A percentile compares a stretch with the other conserved stretches of the same genome.
Conservation (phyloP, 257 asterid species). For the Phtheirospermum japonicum region DNA sequence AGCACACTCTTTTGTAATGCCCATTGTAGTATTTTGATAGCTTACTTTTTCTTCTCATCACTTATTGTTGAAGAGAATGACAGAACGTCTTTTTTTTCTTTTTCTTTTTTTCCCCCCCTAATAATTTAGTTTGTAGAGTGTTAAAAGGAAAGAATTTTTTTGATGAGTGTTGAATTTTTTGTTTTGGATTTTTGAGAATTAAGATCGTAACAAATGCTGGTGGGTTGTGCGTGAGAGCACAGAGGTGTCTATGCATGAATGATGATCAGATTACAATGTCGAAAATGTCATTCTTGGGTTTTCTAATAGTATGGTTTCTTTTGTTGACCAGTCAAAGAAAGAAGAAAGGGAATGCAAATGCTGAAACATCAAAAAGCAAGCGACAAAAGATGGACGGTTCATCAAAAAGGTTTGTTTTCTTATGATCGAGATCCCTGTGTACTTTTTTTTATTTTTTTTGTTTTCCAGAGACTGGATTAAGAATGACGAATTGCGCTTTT, state of each 20-base stretch:
- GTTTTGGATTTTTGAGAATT: no score
- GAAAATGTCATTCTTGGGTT: background rate
- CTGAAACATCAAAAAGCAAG: constrained; percentile 48
- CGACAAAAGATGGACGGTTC: constrained; percentile 48
- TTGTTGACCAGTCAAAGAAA: constrained; percentile 52
- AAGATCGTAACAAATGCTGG: no score
- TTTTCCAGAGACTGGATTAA: constrained; percentile 4
- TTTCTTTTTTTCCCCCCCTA: no score
- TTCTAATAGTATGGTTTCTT: constrained; percentile 28
- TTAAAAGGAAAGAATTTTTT: no score
- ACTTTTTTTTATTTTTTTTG: no score
- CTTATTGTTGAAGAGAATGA: constrained; percentile 7
- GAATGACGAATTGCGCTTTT: constrained; percentile 30
- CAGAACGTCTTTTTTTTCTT: no score
- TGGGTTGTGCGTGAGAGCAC: no score
- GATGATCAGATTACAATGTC: no score
- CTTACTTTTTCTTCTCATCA: background rate
- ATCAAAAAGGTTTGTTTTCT: constrained; percentile 51
- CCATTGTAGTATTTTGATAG: background rate
- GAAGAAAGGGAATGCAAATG: constrained; percentile 46
- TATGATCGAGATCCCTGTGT: background rate
- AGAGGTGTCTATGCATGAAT: no score
- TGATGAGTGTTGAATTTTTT: no score
- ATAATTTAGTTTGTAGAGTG: no score
- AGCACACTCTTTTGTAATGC: background rate